phyloP scores from a whole-genome alignment of 106 monocot species.

The Dendrobium officinale region DNA sequence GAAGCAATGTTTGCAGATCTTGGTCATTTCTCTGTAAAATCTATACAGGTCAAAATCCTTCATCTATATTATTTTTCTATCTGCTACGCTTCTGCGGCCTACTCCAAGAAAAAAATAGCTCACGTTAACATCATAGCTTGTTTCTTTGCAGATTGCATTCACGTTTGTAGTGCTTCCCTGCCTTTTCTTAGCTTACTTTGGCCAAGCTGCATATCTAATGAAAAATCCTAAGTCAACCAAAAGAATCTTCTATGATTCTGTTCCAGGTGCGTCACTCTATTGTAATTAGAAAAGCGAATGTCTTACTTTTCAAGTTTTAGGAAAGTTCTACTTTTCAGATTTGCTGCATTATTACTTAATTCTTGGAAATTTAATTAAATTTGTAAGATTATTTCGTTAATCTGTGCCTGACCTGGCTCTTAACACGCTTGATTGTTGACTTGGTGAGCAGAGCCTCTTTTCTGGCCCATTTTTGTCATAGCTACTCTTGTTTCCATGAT shows the following conservation, averaged over 20 bases:
- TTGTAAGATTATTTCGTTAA: neutral
- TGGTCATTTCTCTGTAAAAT: constrained; percentile 23
- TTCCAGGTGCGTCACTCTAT: constrained; percentile 49
- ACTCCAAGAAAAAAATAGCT: neutral
- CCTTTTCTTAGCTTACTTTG: constrained; percentile 77
- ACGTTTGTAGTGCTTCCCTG: constrained; percentile 72
- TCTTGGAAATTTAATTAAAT: too few species aligned
- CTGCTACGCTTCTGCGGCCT: neutral
- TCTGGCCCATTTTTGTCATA: constrained; percentile 93
- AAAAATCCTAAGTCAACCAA: constrained; percentile 36
- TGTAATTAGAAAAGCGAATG: too few species aligned
- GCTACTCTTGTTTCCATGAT: constrained; percentile 90
- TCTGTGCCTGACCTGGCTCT: neutral
- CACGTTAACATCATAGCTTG: neutral
- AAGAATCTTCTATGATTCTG: constrained; percentile 77
- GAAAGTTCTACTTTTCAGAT: neutral
- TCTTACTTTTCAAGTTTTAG: too few species aligned
- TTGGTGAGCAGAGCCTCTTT: constrained; percentile 44
- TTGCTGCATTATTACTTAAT: neutral
- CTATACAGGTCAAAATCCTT: constrained; percentile 15
- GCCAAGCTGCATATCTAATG: constrained; percentile 83
- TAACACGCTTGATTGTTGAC: constrained; percentile 1
- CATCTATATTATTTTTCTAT: neutral
- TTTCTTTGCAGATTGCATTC: constrained; percentile 61
- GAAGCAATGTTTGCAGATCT: constrained; percentile 37